Base-by-base conservation (phyloP, 352 stramenopile species). In the Globisporangium takayamanum region DNA sequence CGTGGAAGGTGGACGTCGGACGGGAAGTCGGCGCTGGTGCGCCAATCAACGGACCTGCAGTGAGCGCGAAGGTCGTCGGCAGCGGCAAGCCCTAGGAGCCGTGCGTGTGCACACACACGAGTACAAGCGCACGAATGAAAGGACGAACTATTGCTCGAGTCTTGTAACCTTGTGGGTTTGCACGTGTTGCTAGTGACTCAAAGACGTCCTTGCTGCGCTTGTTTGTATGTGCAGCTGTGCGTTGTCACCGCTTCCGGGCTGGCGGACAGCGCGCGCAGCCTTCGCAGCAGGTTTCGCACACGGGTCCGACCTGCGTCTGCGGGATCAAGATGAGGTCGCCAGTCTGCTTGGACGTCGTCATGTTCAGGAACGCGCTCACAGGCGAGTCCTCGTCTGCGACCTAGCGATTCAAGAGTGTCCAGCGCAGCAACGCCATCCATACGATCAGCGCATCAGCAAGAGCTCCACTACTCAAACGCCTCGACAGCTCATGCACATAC, bases 1-100 rank as follows among this genome's bases (percentile, higher is more conserved):
- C 71, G 48, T 94, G 84, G 84, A 78, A 67, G 39, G 78, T 94
- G 5, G 82, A 92, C 55, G 76, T 94, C 30, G 84, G 76, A 10
- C 72, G 80, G 3, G 74, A 89, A 28, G 72, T 73, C 33, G 62
- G 69, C 37, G 55, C 63, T 10, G 62, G 62, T 7, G 59, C 67
- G 0, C 48, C 62, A 3, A 53, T 54, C 30, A 2, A 20, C 11
- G 20, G 20, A 44, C 5, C 33, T n/a, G 30, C 5, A 39, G 62
- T 80, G 36, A 68, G 53, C 33, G 59, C 69, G 55, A 89, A 92
- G 61, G 51, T 85, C 28, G 73, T 92, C 4, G 69, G 78, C 11
- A 68, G 57, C 5, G 57, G 26, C 49, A 56, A 67, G 25, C 50
- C 45, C 6, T 50, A 64, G 37, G 39, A 58, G 30, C 45, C 28